Evolutionary conservation across 1,284 basidiomycete species (phyloP).

Genomic region (Cerioporus squamosus): DNA sequence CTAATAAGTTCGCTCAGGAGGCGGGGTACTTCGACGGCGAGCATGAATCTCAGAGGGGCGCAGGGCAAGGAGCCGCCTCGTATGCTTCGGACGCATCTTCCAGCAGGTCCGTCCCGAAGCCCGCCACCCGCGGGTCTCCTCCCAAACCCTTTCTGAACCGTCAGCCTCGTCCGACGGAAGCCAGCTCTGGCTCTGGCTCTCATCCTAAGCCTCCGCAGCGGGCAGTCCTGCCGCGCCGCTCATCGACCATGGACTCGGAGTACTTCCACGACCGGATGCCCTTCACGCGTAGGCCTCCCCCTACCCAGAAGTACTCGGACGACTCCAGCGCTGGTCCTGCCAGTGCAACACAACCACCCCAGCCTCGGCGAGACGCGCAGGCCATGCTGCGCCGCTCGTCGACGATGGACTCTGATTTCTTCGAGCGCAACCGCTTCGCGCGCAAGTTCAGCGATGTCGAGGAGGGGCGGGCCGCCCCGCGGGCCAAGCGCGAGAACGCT

Average conservation of each 20-base stretch:
- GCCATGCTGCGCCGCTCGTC: constrained; percentile 7
- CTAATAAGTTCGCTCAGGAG: constrained; percentile 14
- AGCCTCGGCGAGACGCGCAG: background rate
- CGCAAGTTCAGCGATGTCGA: constrained; percentile 23
- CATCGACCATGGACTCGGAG: constrained; percentile 9
- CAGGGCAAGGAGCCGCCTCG: background rate
- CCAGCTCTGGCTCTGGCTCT: background rate
- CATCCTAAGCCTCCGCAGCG: background rate
- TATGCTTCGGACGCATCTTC: no score
- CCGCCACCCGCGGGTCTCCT: background rate
- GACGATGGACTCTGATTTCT: constrained; percentile 1
- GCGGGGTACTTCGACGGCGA: constrained; percentile 12
- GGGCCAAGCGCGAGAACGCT: background rate
- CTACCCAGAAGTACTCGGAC: background rate
- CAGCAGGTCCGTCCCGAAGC: background rate
- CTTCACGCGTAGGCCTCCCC: constrained; percentile 5
- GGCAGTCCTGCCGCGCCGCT: constrained; percentile 3
- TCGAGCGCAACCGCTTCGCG: background rate
- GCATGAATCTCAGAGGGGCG: background rate
- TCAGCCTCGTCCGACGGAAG: background rate
- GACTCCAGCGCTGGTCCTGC: background rate
- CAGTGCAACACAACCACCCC: no score
- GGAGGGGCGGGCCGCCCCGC: constrained; percentile 1
- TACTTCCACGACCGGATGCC: background rate
- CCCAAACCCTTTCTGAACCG: background rate